Evolutionary conservation across 345 rosid species (phyloP), one percentile per base, ranked within the genome.

Genomic region (Euclidium syriacum): DNA sequence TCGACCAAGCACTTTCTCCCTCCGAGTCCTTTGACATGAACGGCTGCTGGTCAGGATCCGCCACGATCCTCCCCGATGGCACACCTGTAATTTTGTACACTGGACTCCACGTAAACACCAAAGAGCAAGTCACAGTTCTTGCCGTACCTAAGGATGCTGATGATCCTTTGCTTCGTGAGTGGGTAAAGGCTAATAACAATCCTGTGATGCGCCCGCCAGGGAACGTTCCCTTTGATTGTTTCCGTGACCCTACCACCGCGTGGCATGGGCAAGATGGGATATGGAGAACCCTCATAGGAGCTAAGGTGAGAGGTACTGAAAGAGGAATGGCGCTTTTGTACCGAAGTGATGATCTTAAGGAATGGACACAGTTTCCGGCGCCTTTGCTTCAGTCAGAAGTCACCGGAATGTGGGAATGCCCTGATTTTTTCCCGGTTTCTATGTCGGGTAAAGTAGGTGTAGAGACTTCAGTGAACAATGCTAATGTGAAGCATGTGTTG

Each of bases 1-100:
- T 89, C 29, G 50, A 71, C 17, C 77, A 50, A 52, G 94, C 91
- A 43, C 75, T 89, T 46, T 7, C 14, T 30, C 94, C 94, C 5
- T 44, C 86, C 1, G 78, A 78, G 65, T 58, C 84, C 15, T 84
- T 25, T 48, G 94, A 89, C 71, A 67, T 65, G 52, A 81, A 61
- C 43, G 77, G 89, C 51, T 84, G 88, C 73, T 86, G 91, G 82
- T 84, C 96, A 4, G 91, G 90, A 50, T 76, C 91, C 10, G 78
- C 68, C 24, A 88, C 91, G 19, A 68, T 82, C 71, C 83, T 86
- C 54, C 81, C 83, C 0, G 81, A 79, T 42, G 71, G 74, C 10
- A 78, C 11, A 47, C 87, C 88, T 3, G 77, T 82, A 6, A 79
- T 86, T 48, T 5, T 86, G 17, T 86, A 84, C 72, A 84, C 91